A percentile compares a stretch with the other conserved stretches of the same genome.
These are phyloP conservation scores for Porogramme epimiltina DNA, from an alignment of 1,284 basidiomycete genomes.

Conservation along the genomic window DNA sequence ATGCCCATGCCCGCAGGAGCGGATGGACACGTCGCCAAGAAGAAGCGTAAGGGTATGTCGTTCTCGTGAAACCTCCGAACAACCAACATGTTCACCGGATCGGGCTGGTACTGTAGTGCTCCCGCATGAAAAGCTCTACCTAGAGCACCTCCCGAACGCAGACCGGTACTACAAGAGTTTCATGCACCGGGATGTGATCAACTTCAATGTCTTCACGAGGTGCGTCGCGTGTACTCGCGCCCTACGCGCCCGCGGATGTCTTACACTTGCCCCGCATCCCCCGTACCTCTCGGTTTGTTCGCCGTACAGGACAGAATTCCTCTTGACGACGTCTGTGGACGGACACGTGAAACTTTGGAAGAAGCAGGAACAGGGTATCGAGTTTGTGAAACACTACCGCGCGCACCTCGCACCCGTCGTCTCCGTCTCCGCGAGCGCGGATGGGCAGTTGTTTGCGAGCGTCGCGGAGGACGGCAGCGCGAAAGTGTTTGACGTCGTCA, in stretches of 20 bases:
- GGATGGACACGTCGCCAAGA: slow-evolving; percentile 46
- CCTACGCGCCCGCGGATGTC: background rate
- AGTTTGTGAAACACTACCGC: slow-evolving; percentile 93
- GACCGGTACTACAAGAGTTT: slow-evolving; percentile 97
- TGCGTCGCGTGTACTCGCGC: too few relatives aligned
- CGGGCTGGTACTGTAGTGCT: slow-evolving; percentile 47
- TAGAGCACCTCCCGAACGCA: slow-evolving; percentile 89
- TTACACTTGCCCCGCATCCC: background rate
- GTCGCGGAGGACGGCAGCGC: slow-evolving; percentile 84
- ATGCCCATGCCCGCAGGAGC: slow-evolving; percentile 67
- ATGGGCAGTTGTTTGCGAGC: slow-evolving; percentile 92
- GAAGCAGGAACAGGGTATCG: slow-evolving; percentile 91
- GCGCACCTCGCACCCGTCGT: slow-evolving; percentile 86
- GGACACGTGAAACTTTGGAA: slow-evolving; percentile 99
- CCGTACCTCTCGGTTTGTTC: background rate
- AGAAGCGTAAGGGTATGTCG: slow-evolving; percentile 70
- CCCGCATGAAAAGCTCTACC: slow-evolving; percentile 81
- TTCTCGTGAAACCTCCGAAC: background rate
- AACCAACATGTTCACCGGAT: background rate
- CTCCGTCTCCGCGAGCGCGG: slow-evolving; percentile 85
- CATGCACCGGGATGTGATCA: slow-evolving; percentile 96
- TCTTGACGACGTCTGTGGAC: slow-evolving; percentile 93
- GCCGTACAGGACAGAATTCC: slow-evolving; percentile 77
- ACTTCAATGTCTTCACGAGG: slow-evolving; percentile 86
- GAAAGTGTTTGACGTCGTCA: slow-evolving; percentile 97